phyloP scores from a whole-genome alignment of 345 rosid species.

The Corchorus olitorius region DNA sequence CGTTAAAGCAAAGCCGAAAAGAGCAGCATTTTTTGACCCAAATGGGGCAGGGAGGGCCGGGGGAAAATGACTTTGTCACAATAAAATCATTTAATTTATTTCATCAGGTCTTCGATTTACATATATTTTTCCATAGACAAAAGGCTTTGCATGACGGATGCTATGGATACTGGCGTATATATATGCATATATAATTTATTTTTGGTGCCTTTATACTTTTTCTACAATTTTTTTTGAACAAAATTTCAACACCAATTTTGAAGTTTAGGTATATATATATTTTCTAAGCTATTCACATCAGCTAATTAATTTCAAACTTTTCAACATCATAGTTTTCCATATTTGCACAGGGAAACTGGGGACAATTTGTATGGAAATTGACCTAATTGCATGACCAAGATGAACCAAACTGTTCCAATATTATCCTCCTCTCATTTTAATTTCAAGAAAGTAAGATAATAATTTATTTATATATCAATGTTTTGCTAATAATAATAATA shows the following conservation, averaged over 20 bases:
- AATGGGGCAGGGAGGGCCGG: background rate
- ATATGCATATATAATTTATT: background rate
- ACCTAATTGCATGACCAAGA: conserved; percentile 16
- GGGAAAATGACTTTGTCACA: background rate
- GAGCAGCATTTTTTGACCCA: background rate
- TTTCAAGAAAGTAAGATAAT: too few species aligned
- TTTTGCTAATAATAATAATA: too few species aligned
- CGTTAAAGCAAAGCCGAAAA: background rate
- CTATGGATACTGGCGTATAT: conserved; percentile 9
- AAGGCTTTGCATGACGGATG: background rate
- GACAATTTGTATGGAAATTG: conserved; percentile 8
- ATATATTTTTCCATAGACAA: background rate
- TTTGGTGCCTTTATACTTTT: too few species aligned
- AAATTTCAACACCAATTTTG: background rate
- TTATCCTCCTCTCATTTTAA: background rate
- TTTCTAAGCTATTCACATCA: background rate
- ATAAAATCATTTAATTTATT: background rate
- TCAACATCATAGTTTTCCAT: background rate
- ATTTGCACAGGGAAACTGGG: background rate
- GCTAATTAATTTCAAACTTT: background rate
- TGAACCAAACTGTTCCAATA: too few species aligned
- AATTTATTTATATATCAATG: too few species aligned
- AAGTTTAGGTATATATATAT: background rate
- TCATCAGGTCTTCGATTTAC: background rate
- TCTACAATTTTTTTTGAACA: background rate